Percentiles rank a stretch among this genome's conserved stretches.
These are phyloP conservation scores for Phalaenopsis aphrodite DNA, from an alignment of 106 monocot species.

Conservation along the genomic window DNA sequence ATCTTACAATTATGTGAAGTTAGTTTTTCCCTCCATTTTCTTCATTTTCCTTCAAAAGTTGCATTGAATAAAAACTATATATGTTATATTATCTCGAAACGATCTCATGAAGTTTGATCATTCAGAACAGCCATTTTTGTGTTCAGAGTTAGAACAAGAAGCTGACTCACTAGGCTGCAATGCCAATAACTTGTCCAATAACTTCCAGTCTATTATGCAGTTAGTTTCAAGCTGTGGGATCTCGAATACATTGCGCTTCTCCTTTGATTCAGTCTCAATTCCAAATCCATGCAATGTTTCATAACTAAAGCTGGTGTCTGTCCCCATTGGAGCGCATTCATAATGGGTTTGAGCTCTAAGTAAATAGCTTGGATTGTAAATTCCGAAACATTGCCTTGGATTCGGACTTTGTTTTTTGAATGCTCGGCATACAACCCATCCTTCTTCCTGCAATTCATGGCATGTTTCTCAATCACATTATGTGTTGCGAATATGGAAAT, in stretches of 20 bases:
- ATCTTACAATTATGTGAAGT: too few relatives aligned
- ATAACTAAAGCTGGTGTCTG: background rate
- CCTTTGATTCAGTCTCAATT: constrained; percentile 4
- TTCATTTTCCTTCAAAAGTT: too few relatives aligned
- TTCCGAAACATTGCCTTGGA: constrained; percentile 24
- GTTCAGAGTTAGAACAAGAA: constrained; percentile 14
- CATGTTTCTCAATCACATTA: background rate
- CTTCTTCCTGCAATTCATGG: constrained; percentile 44
- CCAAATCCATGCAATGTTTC: background rate
- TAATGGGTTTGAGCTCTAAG: constrained; percentile 6
- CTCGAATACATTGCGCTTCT: background rate
- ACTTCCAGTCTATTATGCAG: constrained; percentile 11
- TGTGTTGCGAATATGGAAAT: too few relatives aligned
- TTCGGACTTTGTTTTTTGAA: constrained; percentile 40
- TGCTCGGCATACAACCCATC: constrained; percentile 56
- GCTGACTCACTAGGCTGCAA: constrained; percentile 10
- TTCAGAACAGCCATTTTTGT: background rate
- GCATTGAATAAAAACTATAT: too few relatives aligned
- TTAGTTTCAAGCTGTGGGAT: constrained; percentile 19
- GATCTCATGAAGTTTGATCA: background rate
- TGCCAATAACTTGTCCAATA: background rate
- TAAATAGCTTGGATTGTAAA: constrained; percentile 9
- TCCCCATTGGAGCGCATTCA: background rate
- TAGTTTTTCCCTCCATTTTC: too few relatives aligned
- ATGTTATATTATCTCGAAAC: too few relatives aligned